These are phyloP conservation scores for Fusarium sp. DNA, from an alignment of 2,329 filamentous ascomycete genomes.

Conservation along the genomic window DNA sequence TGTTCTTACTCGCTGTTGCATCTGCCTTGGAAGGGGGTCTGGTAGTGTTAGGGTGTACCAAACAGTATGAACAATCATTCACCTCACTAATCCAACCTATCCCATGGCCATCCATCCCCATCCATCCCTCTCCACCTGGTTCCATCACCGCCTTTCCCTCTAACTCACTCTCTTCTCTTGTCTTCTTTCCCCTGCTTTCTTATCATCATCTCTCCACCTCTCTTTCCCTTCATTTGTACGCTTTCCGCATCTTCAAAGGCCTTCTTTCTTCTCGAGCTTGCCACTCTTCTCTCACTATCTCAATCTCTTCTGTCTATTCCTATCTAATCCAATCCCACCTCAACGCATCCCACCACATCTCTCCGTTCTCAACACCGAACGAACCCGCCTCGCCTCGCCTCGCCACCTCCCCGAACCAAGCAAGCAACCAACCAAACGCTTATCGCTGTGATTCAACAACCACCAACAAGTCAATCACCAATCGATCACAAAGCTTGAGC, in stretches of 20 bases:
- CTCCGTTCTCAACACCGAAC: conserved; percentile 38
- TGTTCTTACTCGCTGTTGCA: conserved; percentile 28
- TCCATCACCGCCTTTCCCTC: conserved; percentile 55
- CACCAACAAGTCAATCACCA: conserved; percentile 10
- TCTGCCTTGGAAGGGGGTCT: conserved; percentile 34
- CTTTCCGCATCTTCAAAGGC: conserved; percentile 52
- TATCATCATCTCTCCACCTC: conserved; percentile 53
- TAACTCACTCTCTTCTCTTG: conserved; percentile 53
- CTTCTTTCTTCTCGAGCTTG: conserved; percentile 56
- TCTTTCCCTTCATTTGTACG: conserved; percentile 51
- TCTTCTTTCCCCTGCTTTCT: conserved; percentile 52
- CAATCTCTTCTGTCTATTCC: conserved; percentile 39
- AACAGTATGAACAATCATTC: conserved; percentile 42
- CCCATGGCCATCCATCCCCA: conserved; percentile 51
- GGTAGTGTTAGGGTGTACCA: conserved; percentile 22
- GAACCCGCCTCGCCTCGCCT: conserved; percentile 47
- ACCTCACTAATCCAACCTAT: conserved; percentile 46
- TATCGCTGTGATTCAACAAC: conserved; percentile 44
- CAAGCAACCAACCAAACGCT: conserved; percentile 41
- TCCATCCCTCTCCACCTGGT: conserved; percentile 53
- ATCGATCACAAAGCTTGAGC: conserved; percentile 41
- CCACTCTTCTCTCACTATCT: conserved; percentile 46
- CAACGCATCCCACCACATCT: conserved; percentile 6
- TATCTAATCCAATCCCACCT: conserved; percentile 32
- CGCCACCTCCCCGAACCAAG: conserved; percentile 45